Evolutionary conservation across 2,329 filamentous ascomycete species (phyloP), one percentile per base, ranked within the genome.

Genomic region (Apiospora malaysiana): DNA sequence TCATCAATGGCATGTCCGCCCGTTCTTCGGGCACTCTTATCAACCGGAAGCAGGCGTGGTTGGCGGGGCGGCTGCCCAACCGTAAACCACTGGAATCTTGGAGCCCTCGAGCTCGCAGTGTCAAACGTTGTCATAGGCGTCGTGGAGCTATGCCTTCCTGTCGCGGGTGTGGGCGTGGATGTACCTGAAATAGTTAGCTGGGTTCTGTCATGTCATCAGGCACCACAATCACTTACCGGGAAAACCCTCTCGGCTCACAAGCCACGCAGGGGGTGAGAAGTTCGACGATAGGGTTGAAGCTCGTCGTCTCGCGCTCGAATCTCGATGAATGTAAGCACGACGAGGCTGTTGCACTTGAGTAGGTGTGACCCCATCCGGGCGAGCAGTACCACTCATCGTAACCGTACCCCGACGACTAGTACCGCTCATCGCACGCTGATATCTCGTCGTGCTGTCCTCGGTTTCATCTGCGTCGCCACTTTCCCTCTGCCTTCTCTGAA

Each of bases 381-480:
- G 69, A 21, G 74, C 72, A n/a, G 67, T 47, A 42, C 47, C 40
- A 23, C 71, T 75, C 43, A 69, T 66, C 6, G 71, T 70, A 6
- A 6, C 32, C 32, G 32, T 32, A 27, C n/a, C 18, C 14, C 66
- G 56, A 16, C 43, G 69, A 21, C 73, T 72, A n/a, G 67, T 47
- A 42, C 47, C 40, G n/a, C 71, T 75, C 43, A 69, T 66, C 4
- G 71, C 71, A 6, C 73, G 73, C 21, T 72, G 70, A 23, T 74
- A 66, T 68, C 75, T 73, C 27, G 49, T 68, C 14, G 23, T 32
- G 1, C 73, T 46, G 2, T 74, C 40, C 14, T 76, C 75, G 0
- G 76, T 78, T 67, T 79, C 76, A 10, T 78, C 74, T 0, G 71
- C 75, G 25, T 75, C 72, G 0, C 77, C 76, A 27, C 72, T 77